Conservation (phyloP, 768 basidiomycete species). For the Agaricus blazei region DNA sequence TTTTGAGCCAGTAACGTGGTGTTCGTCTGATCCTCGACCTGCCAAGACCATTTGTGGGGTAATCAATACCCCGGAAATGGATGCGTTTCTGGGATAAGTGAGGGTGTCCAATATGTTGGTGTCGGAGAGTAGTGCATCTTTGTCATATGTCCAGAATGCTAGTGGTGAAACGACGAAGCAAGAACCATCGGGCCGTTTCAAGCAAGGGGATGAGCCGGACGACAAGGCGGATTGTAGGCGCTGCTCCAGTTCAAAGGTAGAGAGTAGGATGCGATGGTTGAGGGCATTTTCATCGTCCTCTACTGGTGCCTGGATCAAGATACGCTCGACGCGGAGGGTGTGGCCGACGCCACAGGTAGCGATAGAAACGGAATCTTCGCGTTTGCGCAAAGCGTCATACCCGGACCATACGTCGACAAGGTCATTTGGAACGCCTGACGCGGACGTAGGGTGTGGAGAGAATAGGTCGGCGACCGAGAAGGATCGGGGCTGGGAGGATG, state of each 20-base stretch:
- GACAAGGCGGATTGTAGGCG: slow-evolving; percentile 40
- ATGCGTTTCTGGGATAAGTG: slow-evolving; percentile 43
- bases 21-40: slow-evolving; percentile 54
- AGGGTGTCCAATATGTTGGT: slow-evolving; percentile 56
- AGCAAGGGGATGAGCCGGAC: slow-evolving; percentile 42
- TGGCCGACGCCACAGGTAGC: slow-evolving; percentile 67
- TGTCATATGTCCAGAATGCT: slow-evolving; percentile 69
- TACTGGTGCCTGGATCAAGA: slow-evolving; percentile 56
- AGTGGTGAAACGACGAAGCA: slow-evolving; percentile 75
- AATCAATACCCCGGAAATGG: slow-evolving; percentile 59
- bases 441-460: slow-evolving; percentile 45
- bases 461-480: slow-evolving; percentile 64
- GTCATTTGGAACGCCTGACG: slow-evolving; percentile 53
- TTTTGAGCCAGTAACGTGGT: slow-evolving; percentile 37
- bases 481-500: slow-evolving; percentile 64
- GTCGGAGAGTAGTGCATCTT: slow-evolving; percentile 47
- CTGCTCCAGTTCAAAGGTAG: slow-evolving; percentile 60
- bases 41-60: slow-evolving; percentile 76
- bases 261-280: slow-evolving; percentile 55
- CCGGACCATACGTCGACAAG: slow-evolving; percentile 70
- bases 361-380: slow-evolving; percentile 66
- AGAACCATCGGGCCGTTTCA: slow-evolving; percentile 43
- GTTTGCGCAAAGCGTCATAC: slow-evolving; percentile 55
- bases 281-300: slow-evolving; percentile 46
- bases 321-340: slow-evolving; percentile 71